These are phyloP conservation scores for Botryosphaeria agaves DNA, from an alignment of 2,329 filamentous ascomycete genomes.

Conservation along the genomic window DNA sequence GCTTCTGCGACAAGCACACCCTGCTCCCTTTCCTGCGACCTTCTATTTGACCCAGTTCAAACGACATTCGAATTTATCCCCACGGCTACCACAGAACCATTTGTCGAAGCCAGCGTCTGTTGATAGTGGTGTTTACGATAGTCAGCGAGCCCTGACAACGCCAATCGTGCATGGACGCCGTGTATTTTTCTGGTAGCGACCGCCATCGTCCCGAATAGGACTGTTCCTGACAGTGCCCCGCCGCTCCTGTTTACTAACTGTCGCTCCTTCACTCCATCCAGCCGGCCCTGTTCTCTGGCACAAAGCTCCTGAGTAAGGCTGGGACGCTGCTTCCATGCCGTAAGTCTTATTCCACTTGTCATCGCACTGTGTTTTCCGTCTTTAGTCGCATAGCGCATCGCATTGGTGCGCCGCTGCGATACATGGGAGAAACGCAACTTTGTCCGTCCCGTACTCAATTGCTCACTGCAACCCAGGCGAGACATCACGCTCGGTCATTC, in stretches of 20 bases:
- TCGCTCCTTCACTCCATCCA: not conserved
- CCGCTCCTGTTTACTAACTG: too few relatives aligned
- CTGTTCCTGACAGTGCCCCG: too few relatives aligned
- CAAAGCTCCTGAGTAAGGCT: not conserved
- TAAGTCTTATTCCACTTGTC: not conserved
- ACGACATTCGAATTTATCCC: too few relatives aligned
- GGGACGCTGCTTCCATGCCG: not conserved
- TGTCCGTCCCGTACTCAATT: not conserved
- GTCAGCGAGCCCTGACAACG: not conserved
- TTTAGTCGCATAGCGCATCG: not conserved
- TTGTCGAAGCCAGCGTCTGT: not conserved
- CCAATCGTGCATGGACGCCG: too few relatives aligned
- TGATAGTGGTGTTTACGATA: not conserved
- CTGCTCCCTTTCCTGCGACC: too few relatives aligned
- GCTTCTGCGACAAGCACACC: too few relatives aligned
- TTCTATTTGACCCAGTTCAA: too few relatives aligned
- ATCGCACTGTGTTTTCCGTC: constrained; percentile 1
- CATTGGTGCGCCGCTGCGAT: too few relatives aligned
- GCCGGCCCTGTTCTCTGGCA: not conserved
- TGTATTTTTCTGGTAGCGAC: too few relatives aligned
- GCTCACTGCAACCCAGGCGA: constrained; percentile 1
- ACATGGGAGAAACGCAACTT: too few relatives aligned
- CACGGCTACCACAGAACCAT: too few relatives aligned
- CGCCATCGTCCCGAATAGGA: too few relatives aligned
- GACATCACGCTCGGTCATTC: constrained; percentile 1